Evolutionary conservation across 768 basidiomycete genomes (phyloP), one percentile per base, ranked within the genome.

Genomic region (Mycena crocata): DNA sequence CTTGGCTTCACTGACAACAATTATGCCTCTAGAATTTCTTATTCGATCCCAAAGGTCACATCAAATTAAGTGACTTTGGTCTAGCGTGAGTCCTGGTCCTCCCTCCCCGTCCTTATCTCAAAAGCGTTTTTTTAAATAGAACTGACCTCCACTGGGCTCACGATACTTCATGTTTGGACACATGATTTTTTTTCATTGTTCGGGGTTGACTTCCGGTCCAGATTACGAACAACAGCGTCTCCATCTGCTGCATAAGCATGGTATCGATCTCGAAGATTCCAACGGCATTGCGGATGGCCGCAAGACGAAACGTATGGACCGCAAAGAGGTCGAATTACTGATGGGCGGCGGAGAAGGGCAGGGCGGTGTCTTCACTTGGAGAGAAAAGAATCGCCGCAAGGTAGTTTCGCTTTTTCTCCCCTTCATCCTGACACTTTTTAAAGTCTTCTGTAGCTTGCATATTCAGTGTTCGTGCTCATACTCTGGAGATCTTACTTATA

Each of bases 91-190:
- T 90, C 50, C 61, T 64, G 60, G 69, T 73, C 71, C 56, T 61
- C 65, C 67, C 63, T 68, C 62, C 70, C 58, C 54, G 68, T 70
- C 57, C 32, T 62, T 49, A 45, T 67, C 35, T 30, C 57, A 28
- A 24, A 64, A 39, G 13, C n/a, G n/a, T 2, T 19, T 14, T 46
- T 67, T 54, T 32, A 57, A 57, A 73, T 76, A 95, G 93, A 59
- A 93, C 94, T 63, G 93, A 96, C 84, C 85, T 95, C 64, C 96
- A 97, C 80, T 98, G 96, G 96, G 94, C 95, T 24, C 96, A 98
- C 79, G 96, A 99, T 80, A 96, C 95, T 30, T 91, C 91, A 61
- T 96, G 94, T 94, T 66, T 64, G 79, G 75, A 50, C 52, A 74
- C 62, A 61, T 66, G 62, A 61, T 52, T 56, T 45, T 19, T n/a